A percentile compares a stretch with the other conserved stretches of the same genome.
phyloP scores from a whole-genome alignment of 2,329 filamentous ascomycete species.

The Fusarium algeriense region DNA sequence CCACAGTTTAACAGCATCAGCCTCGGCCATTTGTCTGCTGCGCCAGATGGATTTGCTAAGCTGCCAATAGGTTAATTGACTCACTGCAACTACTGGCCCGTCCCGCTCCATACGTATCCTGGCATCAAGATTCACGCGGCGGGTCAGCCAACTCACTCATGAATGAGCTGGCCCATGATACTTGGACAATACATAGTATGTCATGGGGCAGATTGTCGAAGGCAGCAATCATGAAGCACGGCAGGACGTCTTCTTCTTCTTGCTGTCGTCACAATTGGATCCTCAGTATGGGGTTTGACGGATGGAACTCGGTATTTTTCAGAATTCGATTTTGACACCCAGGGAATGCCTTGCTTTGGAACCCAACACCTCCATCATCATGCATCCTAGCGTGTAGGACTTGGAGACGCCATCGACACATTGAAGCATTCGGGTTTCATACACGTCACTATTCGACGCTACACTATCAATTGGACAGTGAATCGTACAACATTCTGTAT shows the following conservation, averaged over 20 bases:
- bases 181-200: not conserved
- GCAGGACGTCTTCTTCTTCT: not conserved
- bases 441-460: conserved; percentile 9
- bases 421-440: conserved; percentile 6
- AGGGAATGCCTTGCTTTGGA: conserved; percentile 13
- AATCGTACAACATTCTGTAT: conserved; percentile 6
- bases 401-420: conserved; percentile 12
- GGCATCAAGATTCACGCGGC: conserved; percentile 16
- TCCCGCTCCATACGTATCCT: conserved; percentile 14
- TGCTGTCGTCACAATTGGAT: not conserved
- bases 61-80: conserved; percentile 17
- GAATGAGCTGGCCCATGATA: conserved; percentile 26
- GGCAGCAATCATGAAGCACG: conserved; percentile 4
- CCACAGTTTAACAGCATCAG: conserved; percentile 31
- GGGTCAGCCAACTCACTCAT: conserved; percentile 35
- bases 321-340: conserved; percentile 3
- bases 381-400: conserved; percentile 9
- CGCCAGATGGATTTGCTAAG: conserved; percentile 7
- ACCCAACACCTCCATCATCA: conserved; percentile 1
- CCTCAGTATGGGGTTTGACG: not conserved
- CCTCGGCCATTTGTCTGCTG: conserved; percentile 23
- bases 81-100: conserved; percentile 18
- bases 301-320: conserved; percentile 2
- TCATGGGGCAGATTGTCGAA: not conserved
- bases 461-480: not conserved